Conservation (phyloP, 768 basidiomycete genomes). For the Amanita rimosa region DNA sequence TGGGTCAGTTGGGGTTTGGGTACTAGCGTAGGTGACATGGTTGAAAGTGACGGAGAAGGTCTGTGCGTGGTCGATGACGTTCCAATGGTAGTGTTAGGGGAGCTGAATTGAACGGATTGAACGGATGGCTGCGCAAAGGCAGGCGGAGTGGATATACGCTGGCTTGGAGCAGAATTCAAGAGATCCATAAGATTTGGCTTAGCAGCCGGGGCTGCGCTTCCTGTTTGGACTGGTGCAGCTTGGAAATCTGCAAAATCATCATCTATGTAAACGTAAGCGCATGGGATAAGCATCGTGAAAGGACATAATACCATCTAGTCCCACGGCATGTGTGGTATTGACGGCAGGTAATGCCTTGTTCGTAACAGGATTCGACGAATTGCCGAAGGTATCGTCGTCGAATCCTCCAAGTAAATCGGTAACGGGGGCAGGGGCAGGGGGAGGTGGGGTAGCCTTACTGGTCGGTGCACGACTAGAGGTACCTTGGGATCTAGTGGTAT, state of each 20-base stretch:
- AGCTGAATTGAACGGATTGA: constrained; percentile 13
- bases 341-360: constrained; percentile 49
- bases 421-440: constrained; percentile 31
- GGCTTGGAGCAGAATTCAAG: constrained; percentile 24
- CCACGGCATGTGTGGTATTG: constrained; percentile 16
- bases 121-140: constrained; percentile 18
- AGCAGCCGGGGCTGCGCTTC: constrained; percentile 29
- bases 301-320: constrained; percentile 29
- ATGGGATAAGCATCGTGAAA: background rate
- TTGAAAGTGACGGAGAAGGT: constrained; percentile 23
- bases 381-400: constrained; percentile 49
- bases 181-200: constrained; percentile 39
- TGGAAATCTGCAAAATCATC: constrained; percentile 88
- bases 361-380: constrained; percentile 18
- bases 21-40: constrained; percentile 18
- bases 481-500: constrained; percentile 18
- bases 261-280: constrained; percentile 27
- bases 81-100: constrained; percentile 7
- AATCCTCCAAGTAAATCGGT: constrained; percentile 75
- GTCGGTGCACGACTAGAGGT: constrained; percentile 19
- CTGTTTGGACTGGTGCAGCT: constrained; percentile 42
- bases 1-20: constrained; percentile 14
- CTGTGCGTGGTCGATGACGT: constrained; percentile 19
- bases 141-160: constrained; percentile 18
- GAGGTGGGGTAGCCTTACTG: constrained; percentile 26